phyloP scores from a whole-genome alignment of 2,329 filamentous ascomycete genomes.

The Knoxdaviesia proteae region DNA sequence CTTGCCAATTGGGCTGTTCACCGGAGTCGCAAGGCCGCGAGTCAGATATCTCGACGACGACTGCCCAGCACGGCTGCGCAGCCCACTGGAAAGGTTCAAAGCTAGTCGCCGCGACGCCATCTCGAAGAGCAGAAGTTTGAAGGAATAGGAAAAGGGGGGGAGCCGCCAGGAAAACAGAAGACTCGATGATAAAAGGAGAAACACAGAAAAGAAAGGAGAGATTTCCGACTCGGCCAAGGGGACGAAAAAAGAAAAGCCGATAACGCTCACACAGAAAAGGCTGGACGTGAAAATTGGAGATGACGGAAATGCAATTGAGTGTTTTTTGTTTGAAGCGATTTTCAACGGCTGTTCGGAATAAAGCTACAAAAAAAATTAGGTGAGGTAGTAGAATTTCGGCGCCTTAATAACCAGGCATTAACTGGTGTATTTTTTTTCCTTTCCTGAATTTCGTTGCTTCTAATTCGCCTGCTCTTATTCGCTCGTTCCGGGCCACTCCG shows the following conservation, averaged over 20 bases:
- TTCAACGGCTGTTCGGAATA: constrained; percentile 2
- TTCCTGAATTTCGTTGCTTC: not conserved
- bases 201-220: not conserved
- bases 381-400: constrained; percentile 4
- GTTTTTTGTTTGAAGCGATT: constrained; percentile 25
- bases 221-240: too few species aligned
- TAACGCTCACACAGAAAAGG: constrained; percentile 7
- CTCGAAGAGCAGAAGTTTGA: constrained; percentile 14
- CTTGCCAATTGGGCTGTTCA: constrained; percentile 44
- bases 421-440: not conserved
- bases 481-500: too few species aligned
- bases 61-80: constrained; percentile 73
- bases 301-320: constrained; percentile 17
- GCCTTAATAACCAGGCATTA: constrained; percentile 7
- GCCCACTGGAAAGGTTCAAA: constrained; percentile 76
- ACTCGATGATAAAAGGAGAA: not conserved
- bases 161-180: constrained; percentile 1
- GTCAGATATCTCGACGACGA: constrained; percentile 56
- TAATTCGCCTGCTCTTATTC: too few species aligned
- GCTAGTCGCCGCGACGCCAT: constrained; percentile 98
- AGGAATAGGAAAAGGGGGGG: constrained; percentile 6
- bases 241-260: too few species aligned
- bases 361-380: not conserved
- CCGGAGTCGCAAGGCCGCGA: constrained; percentile 78
- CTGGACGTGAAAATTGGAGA: constrained; percentile 9